These are phyloP conservation scores for Patellaria atrata DNA, from an alignment of 495 filamentous ascomycete genomes.

Conservation along the genomic window DNA sequence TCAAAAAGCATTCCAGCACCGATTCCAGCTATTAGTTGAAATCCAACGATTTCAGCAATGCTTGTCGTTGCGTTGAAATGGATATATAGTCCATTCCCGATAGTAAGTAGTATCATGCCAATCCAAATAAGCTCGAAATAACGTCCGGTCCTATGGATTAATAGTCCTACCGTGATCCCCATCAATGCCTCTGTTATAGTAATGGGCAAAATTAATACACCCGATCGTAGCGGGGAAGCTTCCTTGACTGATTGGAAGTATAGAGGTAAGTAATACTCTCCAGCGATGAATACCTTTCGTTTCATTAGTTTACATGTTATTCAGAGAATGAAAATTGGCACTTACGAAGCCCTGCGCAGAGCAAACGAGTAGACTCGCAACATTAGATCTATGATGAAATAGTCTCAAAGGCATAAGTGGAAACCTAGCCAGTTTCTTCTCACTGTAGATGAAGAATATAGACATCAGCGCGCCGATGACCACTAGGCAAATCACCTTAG, in stretches of 20 bases:
- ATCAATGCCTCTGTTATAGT: conserved; percentile 36
- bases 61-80: conserved; percentile 28
- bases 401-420: conserved; percentile 27
- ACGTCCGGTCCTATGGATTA: conserved; percentile 46
- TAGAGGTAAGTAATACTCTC: conserved; percentile 44
- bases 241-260: conserved; percentile 41
- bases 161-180: conserved; percentile 34
- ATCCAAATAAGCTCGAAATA: conserved; percentile 43
- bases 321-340: conserved; percentile 3
- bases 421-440: conserved; percentile 23
- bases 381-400: conserved; percentile 22
- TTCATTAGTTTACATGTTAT: background rate
- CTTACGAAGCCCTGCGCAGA: conserved; percentile 37
- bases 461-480: conserved; percentile 24
- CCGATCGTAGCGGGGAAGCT: conserved; percentile 38
- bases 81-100: conserved; percentile 42
- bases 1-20: conserved; percentile 25
- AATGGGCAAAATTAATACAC: conserved; percentile 38
- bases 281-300: conserved; percentile 30
- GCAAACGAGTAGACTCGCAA: conserved; percentile 27
- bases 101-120: conserved; percentile 31
- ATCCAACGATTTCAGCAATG: conserved; percentile 31
- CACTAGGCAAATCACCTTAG: conserved; percentile 28
- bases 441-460: conserved; percentile 24
- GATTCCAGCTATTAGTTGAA: conserved; percentile 22